A percentile compares a stretch with the other conserved stretches of the same genome.
These are phyloP conservation scores for Aspergillus oerlinghausenensis DNA, from an alignment of 2,329 filamentous ascomycete species.

Conservation along the genomic window DNA sequence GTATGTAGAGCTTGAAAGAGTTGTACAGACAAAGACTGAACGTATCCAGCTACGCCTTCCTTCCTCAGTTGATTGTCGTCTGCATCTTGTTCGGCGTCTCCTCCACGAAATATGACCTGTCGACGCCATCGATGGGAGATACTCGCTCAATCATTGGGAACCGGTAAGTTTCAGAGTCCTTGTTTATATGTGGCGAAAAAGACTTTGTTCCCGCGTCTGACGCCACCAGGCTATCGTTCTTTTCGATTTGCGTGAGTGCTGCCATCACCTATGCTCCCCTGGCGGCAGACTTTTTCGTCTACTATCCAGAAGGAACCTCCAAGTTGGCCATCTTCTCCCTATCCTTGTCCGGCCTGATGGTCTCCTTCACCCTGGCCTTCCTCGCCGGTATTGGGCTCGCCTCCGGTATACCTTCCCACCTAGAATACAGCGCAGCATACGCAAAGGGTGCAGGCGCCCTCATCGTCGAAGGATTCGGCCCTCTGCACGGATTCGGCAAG, in stretches of 20 bases:
- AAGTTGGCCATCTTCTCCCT: conserved; percentile 52
- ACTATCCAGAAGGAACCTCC: conserved; percentile 54
- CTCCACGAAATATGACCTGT: conserved; percentile 55
- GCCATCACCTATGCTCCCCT: conserved; percentile 60
- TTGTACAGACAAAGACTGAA: conserved; percentile 10
- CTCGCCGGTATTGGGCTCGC: conserved; percentile 60
- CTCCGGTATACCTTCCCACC: conserved; percentile 50
- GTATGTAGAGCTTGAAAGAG: conserved; percentile 24
- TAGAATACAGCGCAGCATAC: conserved; percentile 56
- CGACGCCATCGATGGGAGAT: conserved; percentile 49
- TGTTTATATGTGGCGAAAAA: not conserved
- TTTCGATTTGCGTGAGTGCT: conserved; percentile 62
- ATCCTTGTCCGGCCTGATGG: conserved; percentile 52
- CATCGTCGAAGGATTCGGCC: conserved; percentile 58
- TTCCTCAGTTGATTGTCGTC: conserved; percentile 58
- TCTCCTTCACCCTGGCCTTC: conserved; percentile 59
- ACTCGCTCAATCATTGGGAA: conserved; percentile 49
- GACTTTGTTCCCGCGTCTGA: not conserved
- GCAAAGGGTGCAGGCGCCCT: conserved; percentile 58
- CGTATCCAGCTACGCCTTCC: conserved; percentile 53
- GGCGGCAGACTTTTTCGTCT: conserved; percentile 65
- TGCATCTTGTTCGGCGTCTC: conserved; percentile 60
- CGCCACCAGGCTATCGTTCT: conserved; percentile 55
- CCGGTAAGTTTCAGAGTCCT: conserved; percentile 19
- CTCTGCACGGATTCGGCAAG: conserved; percentile 59